These are phyloP conservation scores for Lactarius pseudohatsudake DNA, from an alignment of 768 basidiomycete species.

Conservation along the genomic window DNA sequence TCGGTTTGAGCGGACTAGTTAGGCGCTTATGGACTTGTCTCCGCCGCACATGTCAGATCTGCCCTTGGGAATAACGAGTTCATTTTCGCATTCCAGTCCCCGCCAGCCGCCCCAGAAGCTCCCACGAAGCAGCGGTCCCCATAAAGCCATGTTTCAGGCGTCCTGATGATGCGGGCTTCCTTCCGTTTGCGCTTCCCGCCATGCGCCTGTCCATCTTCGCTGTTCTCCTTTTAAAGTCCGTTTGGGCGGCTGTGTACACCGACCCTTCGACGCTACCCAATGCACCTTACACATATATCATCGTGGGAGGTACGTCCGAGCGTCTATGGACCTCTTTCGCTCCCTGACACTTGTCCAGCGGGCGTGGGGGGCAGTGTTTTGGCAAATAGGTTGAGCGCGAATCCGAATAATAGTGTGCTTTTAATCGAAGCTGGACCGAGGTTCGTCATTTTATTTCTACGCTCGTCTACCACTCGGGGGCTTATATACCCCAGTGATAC, in stretches of 20 bases:
- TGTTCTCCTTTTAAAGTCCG: slow-evolving; percentile 1
- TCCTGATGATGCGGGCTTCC: not conserved
- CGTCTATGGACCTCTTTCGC: not conserved
- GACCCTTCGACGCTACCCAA: not conserved
- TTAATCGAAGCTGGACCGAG: slow-evolving; percentile 29
- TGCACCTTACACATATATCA: slow-evolving; percentile 9
- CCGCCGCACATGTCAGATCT: not conserved
- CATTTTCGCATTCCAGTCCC: not conserved
- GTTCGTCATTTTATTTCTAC: slow-evolving; percentile 2
- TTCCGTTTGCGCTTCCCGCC: not conserved
- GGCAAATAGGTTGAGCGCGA: slow-evolving; percentile 26
- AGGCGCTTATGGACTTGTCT: not conserved
- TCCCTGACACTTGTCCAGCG: slow-evolving; percentile 7
- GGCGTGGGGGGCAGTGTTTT: slow-evolving; percentile 28
- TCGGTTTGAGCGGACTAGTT: not conserved
- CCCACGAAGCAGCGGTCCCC: not conserved
- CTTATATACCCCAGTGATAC: not conserved
- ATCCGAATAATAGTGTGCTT: slow-evolving; percentile 20
- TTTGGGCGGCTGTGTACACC: not conserved
- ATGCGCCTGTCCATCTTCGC: not conserved
- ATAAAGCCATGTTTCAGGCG: not conserved
- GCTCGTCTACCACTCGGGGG: not conserved
- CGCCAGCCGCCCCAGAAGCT: not conserved
- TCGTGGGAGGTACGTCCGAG: slow-evolving; percentile 15
- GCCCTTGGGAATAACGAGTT: not conserved